Conservation (phyloP, 2,329 filamentous ascomycete genomes). For the Phialophora tarda region DNA sequence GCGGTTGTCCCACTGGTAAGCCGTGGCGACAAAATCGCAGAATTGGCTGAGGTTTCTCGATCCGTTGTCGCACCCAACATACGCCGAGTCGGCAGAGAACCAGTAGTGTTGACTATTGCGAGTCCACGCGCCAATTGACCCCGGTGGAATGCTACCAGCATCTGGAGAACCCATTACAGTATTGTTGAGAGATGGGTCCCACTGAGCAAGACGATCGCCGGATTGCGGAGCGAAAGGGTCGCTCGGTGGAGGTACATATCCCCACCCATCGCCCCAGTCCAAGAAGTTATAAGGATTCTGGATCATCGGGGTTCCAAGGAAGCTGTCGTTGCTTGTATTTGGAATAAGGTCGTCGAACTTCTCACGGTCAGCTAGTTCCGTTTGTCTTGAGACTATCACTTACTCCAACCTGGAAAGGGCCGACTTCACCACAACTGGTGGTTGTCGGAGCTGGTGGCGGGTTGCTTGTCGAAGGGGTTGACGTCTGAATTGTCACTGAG, state of each 20-base stretch:
- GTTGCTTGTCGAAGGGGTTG: constrained; percentile 14
- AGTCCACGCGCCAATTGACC: constrained; percentile 55
- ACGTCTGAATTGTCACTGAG: constrained; percentile 18
- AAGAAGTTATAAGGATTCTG: constrained; percentile 59
- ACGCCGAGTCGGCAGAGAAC: constrained; percentile 57
- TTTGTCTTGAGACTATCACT: constrained; percentile 6
- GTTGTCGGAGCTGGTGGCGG: constrained; percentile 20
- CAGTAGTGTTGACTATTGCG: constrained; percentile 55
- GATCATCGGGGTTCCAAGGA: constrained; percentile 48
- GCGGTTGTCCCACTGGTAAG: constrained; percentile 50
- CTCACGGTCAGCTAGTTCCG: constrained; percentile 9
- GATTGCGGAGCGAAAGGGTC: constrained; percentile 51
- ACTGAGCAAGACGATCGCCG: constrained; percentile 42
- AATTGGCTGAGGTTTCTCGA: constrained; percentile 46
- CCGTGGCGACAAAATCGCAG: constrained; percentile 51
- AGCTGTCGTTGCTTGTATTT: constrained; percentile 41
- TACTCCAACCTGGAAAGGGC: constrained; percentile 34
- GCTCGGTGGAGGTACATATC: constrained; percentile 53
- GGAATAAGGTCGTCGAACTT: constrained; percentile 42
- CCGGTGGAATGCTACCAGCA: constrained; percentile 45
- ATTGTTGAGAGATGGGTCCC: constrained; percentile 53
- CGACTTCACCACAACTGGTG: constrained; percentile 32
- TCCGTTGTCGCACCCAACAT: constrained; percentile 56
- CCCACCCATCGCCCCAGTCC: constrained; percentile 58
- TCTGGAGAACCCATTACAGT: constrained; percentile 45